Percentiles rank a stretch among this genome's conserved stretches.
Evolutionary conservation across 768 basidiomycete species (phyloP).

Genomic region (Russula olivacea): DNA sequence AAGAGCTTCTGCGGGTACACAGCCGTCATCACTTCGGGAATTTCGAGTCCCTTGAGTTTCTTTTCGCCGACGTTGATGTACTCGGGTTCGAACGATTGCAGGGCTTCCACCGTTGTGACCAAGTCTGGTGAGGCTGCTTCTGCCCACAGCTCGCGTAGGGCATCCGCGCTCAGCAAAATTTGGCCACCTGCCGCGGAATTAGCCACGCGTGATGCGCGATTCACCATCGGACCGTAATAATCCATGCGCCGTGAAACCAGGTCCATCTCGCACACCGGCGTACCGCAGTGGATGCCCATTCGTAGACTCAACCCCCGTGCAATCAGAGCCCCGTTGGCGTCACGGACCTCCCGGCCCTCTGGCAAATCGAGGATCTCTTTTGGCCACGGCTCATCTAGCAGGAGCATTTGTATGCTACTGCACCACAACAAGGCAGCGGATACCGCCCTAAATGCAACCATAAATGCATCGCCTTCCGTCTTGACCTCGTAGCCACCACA

Average conservation of each 20-base stretch:
- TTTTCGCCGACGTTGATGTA: conserved; percentile 80
- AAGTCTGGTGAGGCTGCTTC: conserved; percentile 45
- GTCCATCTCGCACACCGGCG: conserved; percentile 85
- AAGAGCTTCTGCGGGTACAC: conserved; percentile 74
- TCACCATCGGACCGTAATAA: conserved; percentile 95
- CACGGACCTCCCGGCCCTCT: conserved; percentile 77
- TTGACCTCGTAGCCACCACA: conserved; percentile 99
- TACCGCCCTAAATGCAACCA: conserved; percentile 93
- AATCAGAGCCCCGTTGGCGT: conserved; percentile 59
- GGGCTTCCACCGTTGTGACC: conserved; percentile 55
- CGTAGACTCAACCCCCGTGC: conserved; percentile 88
- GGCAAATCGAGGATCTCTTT: conserved; percentile 87
- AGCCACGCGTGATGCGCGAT: conserved; percentile 82
- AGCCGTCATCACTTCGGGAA: conserved; percentile 80
- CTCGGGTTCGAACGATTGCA: conserved; percentile 62
- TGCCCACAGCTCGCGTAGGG: conserved; percentile 69
- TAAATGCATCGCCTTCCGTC: conserved; percentile 98
- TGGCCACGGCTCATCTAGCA: conserved; percentile 85
- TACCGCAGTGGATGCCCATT: conserved; percentile 96
- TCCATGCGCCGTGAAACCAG: conserved; percentile 85
- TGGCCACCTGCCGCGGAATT: conserved; percentile 86
- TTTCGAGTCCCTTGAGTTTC: conserved; percentile 91
- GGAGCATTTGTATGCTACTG: conserved; percentile 74
- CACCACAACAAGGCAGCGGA: conserved; percentile 87
- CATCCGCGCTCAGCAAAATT: conserved; percentile 85